Base-by-base conservation (phyloP, 108 stramenopile genomes). In the Cyclostephanos invisitatus region DNA sequence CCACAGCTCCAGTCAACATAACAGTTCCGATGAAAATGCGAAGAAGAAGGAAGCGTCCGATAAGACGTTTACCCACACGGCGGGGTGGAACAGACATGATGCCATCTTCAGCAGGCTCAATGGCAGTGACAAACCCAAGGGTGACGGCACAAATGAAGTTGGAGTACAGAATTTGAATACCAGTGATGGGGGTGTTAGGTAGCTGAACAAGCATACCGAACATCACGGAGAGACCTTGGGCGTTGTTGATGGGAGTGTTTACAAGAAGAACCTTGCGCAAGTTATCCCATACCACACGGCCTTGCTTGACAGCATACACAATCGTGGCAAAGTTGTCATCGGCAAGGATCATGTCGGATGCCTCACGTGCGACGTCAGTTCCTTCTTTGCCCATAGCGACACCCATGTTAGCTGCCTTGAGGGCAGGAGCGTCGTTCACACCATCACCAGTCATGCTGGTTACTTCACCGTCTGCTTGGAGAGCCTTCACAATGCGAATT, bases 351-450 rank as follows among this genome's bases (percentile, higher is more conserved):
- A 98, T 97, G 56, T 98, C 93, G 24, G 96, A 91, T 29, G 97
- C 97, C 72, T 97, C 92, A 83, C 96, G 94, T 55, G 98, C 90
- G 14, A 98, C 98, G 69, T 96, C 96, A 64, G 96, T 95, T 69
- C 98, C 98, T 83, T 90, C 93, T 74, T 93, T 96, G 51, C 97
- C 98, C 98, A 99, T 99, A 62, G 98, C 98, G 72, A 99, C 96
- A 79, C 98, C 98, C 85, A 99, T 96, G 80, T 98, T 94, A 20
- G 98, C 98, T 68, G 90, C 86, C 87, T 98, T 98, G 17, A 99
- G 84, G 10, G 98, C 97, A 32, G 98, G 98, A 29, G 97, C 93
- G 73, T 99, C 98, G 70, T 99, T 99, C 42, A 99, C 98, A 67
- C 99, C 99, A 82, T 99, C 99, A 55, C 99, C 99, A 56, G 99